phyloP scores from a whole-genome alignment of 208 protist genomes.

The Blastocrithidia nonstop region DNA sequence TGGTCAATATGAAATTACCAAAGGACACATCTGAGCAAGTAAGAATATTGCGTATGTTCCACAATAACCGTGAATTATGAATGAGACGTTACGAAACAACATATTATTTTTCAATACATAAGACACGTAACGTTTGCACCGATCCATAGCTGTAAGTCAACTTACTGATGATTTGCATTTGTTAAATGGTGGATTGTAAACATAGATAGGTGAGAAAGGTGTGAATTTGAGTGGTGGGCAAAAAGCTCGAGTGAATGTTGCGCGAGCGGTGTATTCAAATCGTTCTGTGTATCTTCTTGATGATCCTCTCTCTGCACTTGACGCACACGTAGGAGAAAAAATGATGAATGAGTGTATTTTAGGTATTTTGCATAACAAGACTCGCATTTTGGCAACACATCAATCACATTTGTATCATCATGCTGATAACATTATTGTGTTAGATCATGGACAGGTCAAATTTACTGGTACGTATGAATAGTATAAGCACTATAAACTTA shows the following conservation, averaged over 20 bases:
- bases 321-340: constrained; percentile 63
- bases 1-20: constrained; percentile 9
- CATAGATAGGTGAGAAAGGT: constrained; percentile 21
- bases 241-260: constrained; percentile 71
- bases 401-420: constrained; percentile 74
- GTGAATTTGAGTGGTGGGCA: constrained; percentile 79
- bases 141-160: constrained; percentile 26
- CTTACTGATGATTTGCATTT: constrained; percentile 58
- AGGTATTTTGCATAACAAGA: constrained; percentile 48
- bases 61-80: constrained; percentile 88
- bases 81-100: constrained; percentile 85
- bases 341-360: constrained; percentile 36
- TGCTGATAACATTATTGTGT: constrained; percentile 74
- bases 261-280: constrained; percentile 77
- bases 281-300: constrained; percentile 82
- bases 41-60: constrained; percentile 70
- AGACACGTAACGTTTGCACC: constrained; percentile 3
- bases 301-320: constrained; percentile 86
- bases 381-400: constrained; percentile 87
- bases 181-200: constrained; percentile 17
- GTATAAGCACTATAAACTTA: constrained; percentile 14
- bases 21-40: constrained; percentile 9
- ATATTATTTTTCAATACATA: constrained; percentile 73
- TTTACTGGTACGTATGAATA: constrained; percentile 16
- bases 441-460: constrained; percentile 34